Conservation (phyloP, 176 grass and related monocot species). For the Ensete ventricosum region DNA sequence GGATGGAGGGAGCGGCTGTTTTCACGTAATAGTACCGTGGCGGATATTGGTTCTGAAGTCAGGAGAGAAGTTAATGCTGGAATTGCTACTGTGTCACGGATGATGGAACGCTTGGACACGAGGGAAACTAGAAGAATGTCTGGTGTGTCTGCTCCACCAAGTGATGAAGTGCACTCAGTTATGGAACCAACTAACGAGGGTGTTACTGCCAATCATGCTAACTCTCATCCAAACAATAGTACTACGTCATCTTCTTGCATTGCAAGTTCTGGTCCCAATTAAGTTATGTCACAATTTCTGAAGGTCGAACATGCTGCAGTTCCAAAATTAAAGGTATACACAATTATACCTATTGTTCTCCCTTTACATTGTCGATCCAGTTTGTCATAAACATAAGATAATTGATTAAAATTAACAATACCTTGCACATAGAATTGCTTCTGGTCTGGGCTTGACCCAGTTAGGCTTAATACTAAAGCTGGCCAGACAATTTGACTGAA, state of each 20-base stretch:
- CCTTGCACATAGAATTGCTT: too few species aligned
- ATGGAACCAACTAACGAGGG: conserved; percentile 29
- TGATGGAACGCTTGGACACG: conserved; percentile 89
- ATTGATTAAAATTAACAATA: too few species aligned
- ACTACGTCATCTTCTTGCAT: neutral
- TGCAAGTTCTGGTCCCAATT: conserved; percentile 7
- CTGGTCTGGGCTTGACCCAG: too few species aligned
- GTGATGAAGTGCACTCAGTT: conserved; percentile 26
- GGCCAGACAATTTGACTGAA: too few species aligned
- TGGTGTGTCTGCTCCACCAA: conserved; percentile 23
- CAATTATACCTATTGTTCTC: neutral
- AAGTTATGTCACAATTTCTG: neutral
- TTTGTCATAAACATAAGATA: too few species aligned
- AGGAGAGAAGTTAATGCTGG: conserved; percentile 91
- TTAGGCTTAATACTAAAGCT: too few species aligned
- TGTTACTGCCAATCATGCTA: neutral
- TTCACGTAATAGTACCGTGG: conserved; percentile 52
- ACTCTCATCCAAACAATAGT: neutral
- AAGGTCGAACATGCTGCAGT: neutral
- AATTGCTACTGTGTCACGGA: conserved; percentile 83
- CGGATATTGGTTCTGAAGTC: conserved; percentile 91
- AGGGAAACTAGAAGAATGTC: conserved; percentile 37
- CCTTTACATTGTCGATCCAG: neutral
- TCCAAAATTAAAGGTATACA: neutral
- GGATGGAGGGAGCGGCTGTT: conserved; percentile 92